Conservation (phyloP, 179 eudicot species). For the Spinacia oleracea region DNA sequence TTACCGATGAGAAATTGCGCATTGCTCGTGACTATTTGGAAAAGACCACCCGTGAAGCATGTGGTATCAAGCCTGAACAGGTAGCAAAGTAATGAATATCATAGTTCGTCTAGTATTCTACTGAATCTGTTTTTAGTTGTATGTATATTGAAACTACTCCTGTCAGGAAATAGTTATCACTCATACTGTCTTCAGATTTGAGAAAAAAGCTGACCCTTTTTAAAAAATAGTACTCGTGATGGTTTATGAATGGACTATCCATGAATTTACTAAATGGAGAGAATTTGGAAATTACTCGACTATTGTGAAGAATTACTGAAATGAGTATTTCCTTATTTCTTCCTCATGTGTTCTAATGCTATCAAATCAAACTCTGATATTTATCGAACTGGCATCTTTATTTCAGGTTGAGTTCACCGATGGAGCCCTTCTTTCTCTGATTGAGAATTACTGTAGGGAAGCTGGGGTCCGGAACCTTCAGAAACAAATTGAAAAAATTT, state of each 20-base stretch:
- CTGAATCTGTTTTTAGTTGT: not conserved
- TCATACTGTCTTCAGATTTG: not conserved
- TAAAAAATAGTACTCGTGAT: not conserved
- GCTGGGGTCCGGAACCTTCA: slow-evolving; percentile 99
- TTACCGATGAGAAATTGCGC: slow-evolving; percentile 98
- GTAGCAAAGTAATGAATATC: slow-evolving; percentile 33
- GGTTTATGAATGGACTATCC: not conserved
- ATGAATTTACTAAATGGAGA: not conserved
- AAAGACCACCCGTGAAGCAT: slow-evolving; percentile 86
- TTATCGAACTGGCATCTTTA: slow-evolving; percentile 5
- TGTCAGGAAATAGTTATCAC: not conserved
- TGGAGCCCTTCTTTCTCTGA: slow-evolving; percentile 83
- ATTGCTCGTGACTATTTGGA: slow-evolving; percentile 97
- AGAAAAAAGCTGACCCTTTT: not conserved
- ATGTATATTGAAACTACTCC: not conserved
- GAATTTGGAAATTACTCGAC: not conserved
- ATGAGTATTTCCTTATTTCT: not conserved
- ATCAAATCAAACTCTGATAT: not conserved
- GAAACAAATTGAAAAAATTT: slow-evolving; percentile 97
- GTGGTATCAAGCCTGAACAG: slow-evolving; percentile 94
- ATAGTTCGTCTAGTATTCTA: not conserved
- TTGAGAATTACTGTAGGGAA: slow-evolving; percentile 96
- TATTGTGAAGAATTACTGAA: not conserved
- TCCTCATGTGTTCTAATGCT: not conserved
- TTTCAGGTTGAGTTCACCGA: slow-evolving; percentile 91